Conservation (phyloP, 805 yeast genomes). For the Cyberlindnera misumaiensis region DNA sequence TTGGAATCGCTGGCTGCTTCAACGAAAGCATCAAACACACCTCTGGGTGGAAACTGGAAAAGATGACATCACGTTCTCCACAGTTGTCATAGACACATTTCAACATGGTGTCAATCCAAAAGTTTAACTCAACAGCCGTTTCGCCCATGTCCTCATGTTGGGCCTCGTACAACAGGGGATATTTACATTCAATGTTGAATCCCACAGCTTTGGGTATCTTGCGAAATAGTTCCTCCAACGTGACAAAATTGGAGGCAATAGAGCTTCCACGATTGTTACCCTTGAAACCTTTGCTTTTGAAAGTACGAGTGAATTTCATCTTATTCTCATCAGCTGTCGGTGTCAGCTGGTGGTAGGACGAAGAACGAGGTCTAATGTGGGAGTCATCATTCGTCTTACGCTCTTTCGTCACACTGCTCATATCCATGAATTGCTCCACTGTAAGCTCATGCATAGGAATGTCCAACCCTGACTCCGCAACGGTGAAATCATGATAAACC, state of each 20-base stretch:
- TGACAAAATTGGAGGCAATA: slow-evolving; percentile 87
- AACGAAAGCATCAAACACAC: slow-evolving; percentile 76
- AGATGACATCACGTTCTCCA: slow-evolving; percentile 76
- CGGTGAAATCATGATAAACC: slow-evolving; percentile 88
- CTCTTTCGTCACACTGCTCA: slow-evolving; percentile 12
- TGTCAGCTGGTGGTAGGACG: slow-evolving; percentile 13
- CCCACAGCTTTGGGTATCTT: slow-evolving; percentile 82
- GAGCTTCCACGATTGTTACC: slow-evolving; percentile 89
- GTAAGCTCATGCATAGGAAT: slow-evolving; percentile 94
- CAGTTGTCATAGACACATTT: slow-evolving; percentile 72
- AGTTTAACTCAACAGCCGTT: slow-evolving; percentile 73
- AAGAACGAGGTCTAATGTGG: slow-evolving; percentile 23
- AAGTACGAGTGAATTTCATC: slow-evolving; percentile 84
- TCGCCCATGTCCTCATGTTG: slow-evolving; percentile 84
- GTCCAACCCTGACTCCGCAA: slow-evolving; percentile 93
- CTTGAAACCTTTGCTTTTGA: slow-evolving; percentile 78
- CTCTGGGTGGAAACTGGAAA: slow-evolving; percentile 94
- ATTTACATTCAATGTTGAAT: slow-evolving; percentile 89
- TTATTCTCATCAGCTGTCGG: slow-evolving; percentile 35
- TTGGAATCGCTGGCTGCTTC: slow-evolving; percentile 92
- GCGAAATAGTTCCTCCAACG: slow-evolving; percentile 75
- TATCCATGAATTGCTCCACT: slow-evolving; percentile 69
- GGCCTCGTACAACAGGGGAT: slow-evolving; percentile 93
- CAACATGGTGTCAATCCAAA: slow-evolving; percentile 83
- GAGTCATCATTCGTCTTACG: slow-evolving; percentile 23